Evolutionary conservation across 192 early-diverging fungal genomes (phyloP).

Genomic region (Coemansia nantahalensis): DNA sequence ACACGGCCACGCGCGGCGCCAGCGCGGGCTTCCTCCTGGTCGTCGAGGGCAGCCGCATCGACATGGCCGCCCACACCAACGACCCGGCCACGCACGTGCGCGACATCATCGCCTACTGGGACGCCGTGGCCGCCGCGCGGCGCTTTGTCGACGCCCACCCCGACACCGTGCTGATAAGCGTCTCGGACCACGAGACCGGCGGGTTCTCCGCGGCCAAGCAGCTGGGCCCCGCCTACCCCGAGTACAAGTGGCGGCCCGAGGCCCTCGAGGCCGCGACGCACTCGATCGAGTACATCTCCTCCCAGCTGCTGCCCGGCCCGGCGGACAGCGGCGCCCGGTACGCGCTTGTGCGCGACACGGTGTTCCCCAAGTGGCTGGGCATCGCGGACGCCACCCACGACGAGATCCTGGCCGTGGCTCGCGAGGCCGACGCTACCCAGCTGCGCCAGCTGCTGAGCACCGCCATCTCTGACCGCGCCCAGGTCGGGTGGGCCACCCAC

Average conservation of each 20-base stretch:
- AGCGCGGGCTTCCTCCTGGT: conserved; percentile 90
- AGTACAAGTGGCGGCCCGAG: conserved; percentile 84
- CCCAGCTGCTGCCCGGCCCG: conserved; percentile 22
- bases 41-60: conserved; percentile 95
- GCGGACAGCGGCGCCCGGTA: conserved; percentile 11
- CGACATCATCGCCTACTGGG: conserved; percentile 90
- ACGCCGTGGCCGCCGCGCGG: conserved; percentile 67
- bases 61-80: conserved; percentile 96
- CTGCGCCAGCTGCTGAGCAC: conserved; percentile 56
- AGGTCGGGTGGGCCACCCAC: conserved; percentile 80
- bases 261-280: conserved; percentile 65
- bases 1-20: conserved; percentile 46
- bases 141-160: conserved; percentile 77
- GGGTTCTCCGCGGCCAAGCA: conserved; percentile 85
- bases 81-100: conserved; percentile 90
- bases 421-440: conserved; percentile 24
- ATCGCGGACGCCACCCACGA: conserved; percentile 65
- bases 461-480: conserved; percentile 57
- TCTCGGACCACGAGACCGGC: conserved; percentile 96
- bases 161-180: conserved; percentile 87
- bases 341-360: conserved; percentile 54
- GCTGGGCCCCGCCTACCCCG: conserved; percentile 67
- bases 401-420: conserved; percentile 55
- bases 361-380: conserved; percentile 68
- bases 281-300: conserved; percentile 62